Evolutionary conservation across 768 basidiomycete species (phyloP).

Genomic region (Pulveroboletus sp.): DNA sequence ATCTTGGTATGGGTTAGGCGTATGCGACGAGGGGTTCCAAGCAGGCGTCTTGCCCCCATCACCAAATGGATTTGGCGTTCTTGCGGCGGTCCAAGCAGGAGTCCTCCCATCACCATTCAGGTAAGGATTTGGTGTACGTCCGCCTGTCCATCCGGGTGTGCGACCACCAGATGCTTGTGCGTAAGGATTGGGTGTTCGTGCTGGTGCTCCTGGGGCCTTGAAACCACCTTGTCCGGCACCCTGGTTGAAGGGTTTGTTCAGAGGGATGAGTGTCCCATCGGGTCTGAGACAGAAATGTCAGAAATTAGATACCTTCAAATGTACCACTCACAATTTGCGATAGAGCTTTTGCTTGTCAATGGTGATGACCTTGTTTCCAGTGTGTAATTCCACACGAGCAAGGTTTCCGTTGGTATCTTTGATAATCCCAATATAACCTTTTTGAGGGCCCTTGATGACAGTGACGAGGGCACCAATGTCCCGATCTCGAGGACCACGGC

Average conservation of each 20-base stretch:
- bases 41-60: slow-evolving; percentile 68
- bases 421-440: slow-evolving; percentile 88
- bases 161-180: slow-evolving; percentile 36
- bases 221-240: slow-evolving; percentile 19
- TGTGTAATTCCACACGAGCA: slow-evolving; percentile 87
- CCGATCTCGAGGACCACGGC: slow-evolving; percentile 77
- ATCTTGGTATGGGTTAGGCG: slow-evolving; percentile 54
- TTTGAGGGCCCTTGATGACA: slow-evolving; percentile 84
- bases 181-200: slow-evolving; percentile 46
- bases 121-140: slow-evolving; percentile 71
- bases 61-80: slow-evolving; percentile 70
- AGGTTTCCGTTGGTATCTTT: slow-evolving; percentile 90
- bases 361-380: slow-evolving; percentile 85
- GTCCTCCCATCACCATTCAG: slow-evolving; percentile 55
- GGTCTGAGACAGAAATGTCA: slow-evolving; percentile 38
- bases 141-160: slow-evolving; percentile 38
- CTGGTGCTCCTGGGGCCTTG: slow-evolving; percentile 39
- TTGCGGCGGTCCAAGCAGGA: slow-evolving; percentile 61
- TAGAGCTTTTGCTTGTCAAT: slow-evolving; percentile 80
- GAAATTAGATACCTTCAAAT: slow-evolving; percentile 2
- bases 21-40: slow-evolving; percentile 49
- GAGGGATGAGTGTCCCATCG: slow-evolving; percentile 52
- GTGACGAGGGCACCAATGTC: slow-evolving; percentile 78
- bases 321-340: slow-evolving; percentile 61
- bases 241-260: slow-evolving; percentile 39